phyloP scores from a whole-genome alignment of 805 yeast genomes.

The Yarrowia sp. region DNA sequence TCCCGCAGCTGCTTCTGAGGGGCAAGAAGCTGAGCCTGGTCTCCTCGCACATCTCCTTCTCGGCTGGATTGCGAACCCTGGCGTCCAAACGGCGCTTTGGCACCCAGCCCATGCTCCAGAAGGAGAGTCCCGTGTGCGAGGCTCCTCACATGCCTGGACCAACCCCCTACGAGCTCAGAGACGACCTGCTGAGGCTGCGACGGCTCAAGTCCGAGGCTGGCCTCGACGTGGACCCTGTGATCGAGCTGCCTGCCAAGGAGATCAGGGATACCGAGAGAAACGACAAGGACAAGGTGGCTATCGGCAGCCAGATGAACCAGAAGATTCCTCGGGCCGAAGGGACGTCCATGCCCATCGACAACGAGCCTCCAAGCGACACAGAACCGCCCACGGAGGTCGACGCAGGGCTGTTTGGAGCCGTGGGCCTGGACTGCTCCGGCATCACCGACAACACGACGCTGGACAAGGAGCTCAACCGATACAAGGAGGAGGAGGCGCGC shows the following conservation, averaged over 20 bases:
- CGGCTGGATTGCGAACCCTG: conserved; percentile 9
- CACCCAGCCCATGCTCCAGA: background rate
- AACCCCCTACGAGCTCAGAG: background rate
- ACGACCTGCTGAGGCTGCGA: conserved; percentile 8
- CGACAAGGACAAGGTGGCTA: conserved; percentile 18
- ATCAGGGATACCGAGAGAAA: background rate
- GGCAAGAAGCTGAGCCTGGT: conserved; percentile 10
- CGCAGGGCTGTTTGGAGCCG: conserved; percentile 9
- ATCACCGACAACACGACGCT: conserved; percentile 1
- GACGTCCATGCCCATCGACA: conserved; percentile 18
- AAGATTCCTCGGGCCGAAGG: conserved; percentile 11
- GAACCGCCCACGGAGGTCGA: too few relatives aligned
- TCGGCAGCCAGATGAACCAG: conserved; percentile 1
- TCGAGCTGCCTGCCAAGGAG: conserved; percentile 9
- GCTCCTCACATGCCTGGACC: conserved; percentile 6
- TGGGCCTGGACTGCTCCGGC: background rate
- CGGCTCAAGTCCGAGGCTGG: conserved; percentile 8
- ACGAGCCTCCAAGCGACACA: background rate
- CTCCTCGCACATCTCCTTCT: conserved; percentile 11
- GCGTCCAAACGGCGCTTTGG: conserved; percentile 12
- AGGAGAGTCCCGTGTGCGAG: conserved; percentile 13
- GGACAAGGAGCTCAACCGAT: background rate
- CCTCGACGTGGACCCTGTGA: conserved; percentile 15
- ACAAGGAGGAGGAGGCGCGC: conserved; percentile 21
- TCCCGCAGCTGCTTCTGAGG: conserved; percentile 7